A percentile compares a stretch with the other conserved stretches of the same genome.
Evolutionary conservation across 176 grass and related monocot genomes (phyloP).

Genomic region (Hyparrhenia diplandra): DNA sequence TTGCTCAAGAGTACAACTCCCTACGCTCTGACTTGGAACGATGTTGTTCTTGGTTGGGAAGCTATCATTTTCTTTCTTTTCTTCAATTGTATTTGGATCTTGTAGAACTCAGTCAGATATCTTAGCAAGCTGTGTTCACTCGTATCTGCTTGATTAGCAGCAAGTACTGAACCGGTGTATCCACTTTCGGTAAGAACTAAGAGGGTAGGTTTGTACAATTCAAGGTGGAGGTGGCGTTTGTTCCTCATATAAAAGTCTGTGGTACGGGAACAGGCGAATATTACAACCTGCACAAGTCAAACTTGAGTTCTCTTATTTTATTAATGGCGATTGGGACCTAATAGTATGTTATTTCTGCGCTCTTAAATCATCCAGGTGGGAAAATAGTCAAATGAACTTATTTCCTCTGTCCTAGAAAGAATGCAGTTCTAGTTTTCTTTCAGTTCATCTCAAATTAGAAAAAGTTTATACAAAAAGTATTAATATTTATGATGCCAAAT

Average conservation of each 20-base stretch:
- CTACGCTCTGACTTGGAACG: not conserved
- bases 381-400: not conserved
- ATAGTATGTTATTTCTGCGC: not conserved
- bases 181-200: constrained; percentile 10
- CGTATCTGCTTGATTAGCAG: not conserved
- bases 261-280: not conserved
- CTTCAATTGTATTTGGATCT: not conserved
- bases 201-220: constrained; percentile 6
- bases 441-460: not conserved
- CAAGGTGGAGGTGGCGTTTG: not conserved
- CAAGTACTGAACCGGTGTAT: not conserved
- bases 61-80: not conserved
- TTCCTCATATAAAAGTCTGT: constrained; percentile 1
- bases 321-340: not conserved
- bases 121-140: not conserved
- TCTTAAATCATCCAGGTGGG: not conserved
- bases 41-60: not conserved
- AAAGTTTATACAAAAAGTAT: not conserved
- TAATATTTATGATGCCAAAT: not conserved
- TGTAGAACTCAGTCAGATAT: not conserved
- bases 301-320: not conserved
- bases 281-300: not conserved
- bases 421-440: not conserved
- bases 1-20: not conserved
- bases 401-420: not conserved